Conservation (phyloP, 768 basidiomycete genomes). For the Lactifluus piperatus region DNA sequence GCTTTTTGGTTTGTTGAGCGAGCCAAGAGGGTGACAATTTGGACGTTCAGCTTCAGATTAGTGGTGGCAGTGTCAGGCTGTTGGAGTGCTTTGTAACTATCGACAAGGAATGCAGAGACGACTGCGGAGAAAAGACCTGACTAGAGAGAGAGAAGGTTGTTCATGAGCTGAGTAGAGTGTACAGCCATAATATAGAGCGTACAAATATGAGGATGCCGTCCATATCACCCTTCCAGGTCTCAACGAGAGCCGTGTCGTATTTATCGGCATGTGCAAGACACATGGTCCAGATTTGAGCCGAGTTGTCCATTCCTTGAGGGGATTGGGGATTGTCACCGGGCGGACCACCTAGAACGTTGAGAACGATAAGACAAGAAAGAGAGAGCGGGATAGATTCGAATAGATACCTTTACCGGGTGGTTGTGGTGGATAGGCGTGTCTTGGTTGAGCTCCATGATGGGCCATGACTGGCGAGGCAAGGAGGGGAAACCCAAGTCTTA, state of each 20-base stretch:
- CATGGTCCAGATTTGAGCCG: slow-evolving; percentile 12
- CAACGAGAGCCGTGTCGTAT: slow-evolving; percentile 10
- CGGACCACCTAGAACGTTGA: background rate
- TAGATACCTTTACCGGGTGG: too few species aligned
- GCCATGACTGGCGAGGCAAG: too few species aligned
- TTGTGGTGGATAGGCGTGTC: too few species aligned
- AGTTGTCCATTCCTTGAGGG: background rate
- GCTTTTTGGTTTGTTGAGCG: background rate
- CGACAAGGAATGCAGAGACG: slow-evolving; percentile 13
- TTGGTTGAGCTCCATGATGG: too few species aligned
- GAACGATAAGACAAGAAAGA: background rate
- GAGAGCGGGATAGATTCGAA: background rate
- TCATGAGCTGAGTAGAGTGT: background rate
- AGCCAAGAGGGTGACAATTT: background rate
- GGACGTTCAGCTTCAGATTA: slow-evolving; percentile 1
- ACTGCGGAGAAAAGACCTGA: slow-evolving; percentile 19
- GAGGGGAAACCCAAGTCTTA: too few species aligned
- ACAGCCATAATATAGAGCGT: background rate
- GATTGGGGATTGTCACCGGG: background rate
- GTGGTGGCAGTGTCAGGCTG: background rate
- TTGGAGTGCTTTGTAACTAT: slow-evolving; percentile 10
- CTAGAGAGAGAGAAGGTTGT: background rate
- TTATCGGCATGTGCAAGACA: slow-evolving; percentile 12
- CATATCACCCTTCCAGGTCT: slow-evolving; percentile 18
- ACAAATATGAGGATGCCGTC: slow-evolving; percentile 21